phyloP scores from a whole-genome alignment of 768 basidiomycete genomes.

The Agrocybe chaxingu region DNA sequence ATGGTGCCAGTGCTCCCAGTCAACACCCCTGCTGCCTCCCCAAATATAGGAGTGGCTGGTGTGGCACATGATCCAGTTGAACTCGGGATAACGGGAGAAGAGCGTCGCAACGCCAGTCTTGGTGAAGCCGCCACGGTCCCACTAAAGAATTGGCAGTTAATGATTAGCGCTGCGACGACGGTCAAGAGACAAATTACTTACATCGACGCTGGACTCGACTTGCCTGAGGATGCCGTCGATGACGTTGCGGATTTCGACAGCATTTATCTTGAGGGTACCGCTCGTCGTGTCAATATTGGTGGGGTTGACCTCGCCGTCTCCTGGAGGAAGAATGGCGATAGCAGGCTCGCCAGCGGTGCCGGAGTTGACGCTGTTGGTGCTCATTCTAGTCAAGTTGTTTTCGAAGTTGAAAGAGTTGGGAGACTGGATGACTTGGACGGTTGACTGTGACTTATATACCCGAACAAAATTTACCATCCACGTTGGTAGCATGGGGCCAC shows the following conservation, averaged over 20 bases:
- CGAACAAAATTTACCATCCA: too few species aligned
- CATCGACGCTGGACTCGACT: neutral
- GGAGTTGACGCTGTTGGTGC: too few species aligned
- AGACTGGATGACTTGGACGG: too few species aligned
- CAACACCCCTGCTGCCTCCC: slow-evolving; percentile 1
- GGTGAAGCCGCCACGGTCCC: neutral
- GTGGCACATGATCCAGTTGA: slow-evolving; percentile 10
- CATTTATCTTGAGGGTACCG: too few species aligned
- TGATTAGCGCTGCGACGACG: neutral
- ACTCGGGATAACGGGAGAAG: neutral
- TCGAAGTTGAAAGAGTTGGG: too few species aligned
- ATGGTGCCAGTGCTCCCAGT: slow-evolving; percentile 11
- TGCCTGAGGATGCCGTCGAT: neutral
- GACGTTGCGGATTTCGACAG: neutral
- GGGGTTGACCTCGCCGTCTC: too few species aligned
- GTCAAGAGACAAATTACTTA: neutral
- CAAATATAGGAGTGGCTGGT: slow-evolving; percentile 2
- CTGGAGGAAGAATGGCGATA: too few species aligned
- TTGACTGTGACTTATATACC: too few species aligned
- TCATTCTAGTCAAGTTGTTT: too few species aligned
- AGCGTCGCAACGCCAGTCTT: neutral
- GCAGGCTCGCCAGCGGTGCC: too few species aligned
- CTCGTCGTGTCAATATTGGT: too few species aligned
- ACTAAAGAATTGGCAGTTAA: neutral
- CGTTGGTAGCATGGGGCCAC: too few species aligned